Evolutionary conservation across 2,329 filamentous ascomycete genomes (phyloP).

Genomic region (Trichoderma aggressivum): DNA sequence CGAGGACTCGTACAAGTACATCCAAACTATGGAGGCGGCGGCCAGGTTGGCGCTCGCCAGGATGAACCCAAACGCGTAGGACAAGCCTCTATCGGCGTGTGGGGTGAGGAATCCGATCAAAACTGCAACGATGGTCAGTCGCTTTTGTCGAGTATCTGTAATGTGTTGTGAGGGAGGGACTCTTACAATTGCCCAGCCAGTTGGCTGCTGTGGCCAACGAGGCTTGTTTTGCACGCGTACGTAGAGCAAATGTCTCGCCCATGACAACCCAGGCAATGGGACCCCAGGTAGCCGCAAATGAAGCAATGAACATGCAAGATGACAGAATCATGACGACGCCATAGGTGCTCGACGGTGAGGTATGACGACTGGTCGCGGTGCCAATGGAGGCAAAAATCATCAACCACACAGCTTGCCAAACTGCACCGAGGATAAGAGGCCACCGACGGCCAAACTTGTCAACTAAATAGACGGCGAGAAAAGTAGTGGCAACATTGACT

Average conservation of each 20-base stretch:
- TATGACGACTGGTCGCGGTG: constrained; percentile 37
- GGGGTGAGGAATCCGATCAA: constrained; percentile 66
- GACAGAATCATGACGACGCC: constrained; percentile 70
- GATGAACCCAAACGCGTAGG: constrained; percentile 63
- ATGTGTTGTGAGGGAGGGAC: background rate
- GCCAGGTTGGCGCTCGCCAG: constrained; percentile 61
- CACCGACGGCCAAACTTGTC: constrained; percentile 66
- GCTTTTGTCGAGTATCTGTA: background rate
- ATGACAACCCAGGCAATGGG: constrained; percentile 67
- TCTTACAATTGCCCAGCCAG: constrained; percentile 57
- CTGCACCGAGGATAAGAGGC: constrained; percentile 61
- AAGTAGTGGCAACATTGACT: constrained; percentile 66
- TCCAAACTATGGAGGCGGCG: constrained; percentile 59
- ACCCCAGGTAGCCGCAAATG: constrained; percentile 68
- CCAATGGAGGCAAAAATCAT: constrained; percentile 62
- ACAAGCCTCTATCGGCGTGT: constrained; percentile 59
- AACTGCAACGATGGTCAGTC: constrained; percentile 36
- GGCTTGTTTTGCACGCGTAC: constrained; percentile 53
- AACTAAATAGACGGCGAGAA: constrained; percentile 65
- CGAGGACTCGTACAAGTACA: constrained; percentile 66
- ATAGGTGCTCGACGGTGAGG: constrained; percentile 37
- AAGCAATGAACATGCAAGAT: constrained; percentile 71
- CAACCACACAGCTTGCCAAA: constrained; percentile 66
- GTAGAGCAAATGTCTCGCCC: constrained; percentile 61
- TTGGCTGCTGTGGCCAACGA: constrained; percentile 53